Evolutionary conservation across 306 rosid species (phyloP).

Genomic region (Quercus ilex): DNA sequence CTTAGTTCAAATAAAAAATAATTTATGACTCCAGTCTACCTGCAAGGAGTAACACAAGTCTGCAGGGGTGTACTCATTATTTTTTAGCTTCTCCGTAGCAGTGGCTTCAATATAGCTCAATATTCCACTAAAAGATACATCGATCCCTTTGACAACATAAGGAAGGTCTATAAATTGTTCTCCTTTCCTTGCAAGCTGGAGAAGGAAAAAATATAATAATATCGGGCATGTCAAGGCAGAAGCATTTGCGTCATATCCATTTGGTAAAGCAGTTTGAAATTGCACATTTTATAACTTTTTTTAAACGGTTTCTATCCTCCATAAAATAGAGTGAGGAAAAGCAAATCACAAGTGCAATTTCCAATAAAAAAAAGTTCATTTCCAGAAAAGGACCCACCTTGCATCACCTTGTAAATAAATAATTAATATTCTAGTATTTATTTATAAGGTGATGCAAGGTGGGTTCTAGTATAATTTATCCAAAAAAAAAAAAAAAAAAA

Average conservation of each 20-base stretch:
- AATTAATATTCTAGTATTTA: not conserved
- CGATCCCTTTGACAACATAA: conserved; percentile 93
- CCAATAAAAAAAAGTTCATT: not conserved
- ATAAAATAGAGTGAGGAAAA: too few relatives aligned
- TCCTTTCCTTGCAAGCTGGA: conserved; percentile 88
- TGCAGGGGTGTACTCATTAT: conserved; percentile 85
- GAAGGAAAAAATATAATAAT: conserved; percentile 6
- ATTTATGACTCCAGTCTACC: conserved; percentile 26
- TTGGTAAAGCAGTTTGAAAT: too few relatives aligned
- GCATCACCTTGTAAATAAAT: not conserved
- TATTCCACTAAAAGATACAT: conserved; percentile 88
- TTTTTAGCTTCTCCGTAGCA: conserved; percentile 71
- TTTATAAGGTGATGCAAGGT: too few relatives aligned
- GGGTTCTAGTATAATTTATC: too few relatives aligned
- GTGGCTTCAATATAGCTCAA: conserved; percentile 86
- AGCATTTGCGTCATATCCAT: too few relatives aligned
- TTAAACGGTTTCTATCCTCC: too few relatives aligned
- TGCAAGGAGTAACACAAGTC: conserved; percentile 94
- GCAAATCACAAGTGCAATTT: too few relatives aligned
- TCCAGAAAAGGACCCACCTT: not conserved
- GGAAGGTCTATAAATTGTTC: conserved; percentile 79
- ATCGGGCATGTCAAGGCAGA: not conserved
- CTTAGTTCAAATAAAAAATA: not conserved
- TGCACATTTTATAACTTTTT: too few relatives aligned
- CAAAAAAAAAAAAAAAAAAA: too few relatives aligned